Evolutionary conservation across 1,139 yeast species (phyloP), one percentile per base, ranked within the genome.

Genomic region (Kodamaea arcana): DNA sequence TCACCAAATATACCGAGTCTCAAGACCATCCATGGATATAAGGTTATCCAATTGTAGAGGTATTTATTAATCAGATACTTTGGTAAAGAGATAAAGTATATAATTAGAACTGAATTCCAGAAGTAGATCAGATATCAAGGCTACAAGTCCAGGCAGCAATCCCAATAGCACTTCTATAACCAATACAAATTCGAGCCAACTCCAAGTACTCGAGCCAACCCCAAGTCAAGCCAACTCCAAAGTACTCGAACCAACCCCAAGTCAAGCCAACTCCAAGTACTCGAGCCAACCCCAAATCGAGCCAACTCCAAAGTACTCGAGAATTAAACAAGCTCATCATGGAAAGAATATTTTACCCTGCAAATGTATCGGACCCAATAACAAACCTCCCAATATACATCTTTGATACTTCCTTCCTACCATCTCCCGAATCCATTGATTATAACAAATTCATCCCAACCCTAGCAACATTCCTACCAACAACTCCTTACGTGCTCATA

Each of bases 341-440:
- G 75, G 74, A 69, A 23, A 52, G 75, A 29, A 79, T 82, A 15
- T 78, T 83, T 47, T 82, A 76, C 58, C 67, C 69, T 44, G 64
- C 87, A 2, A 73, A 69, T 37, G 65, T 80, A 1, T 52, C 58
- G 20, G 92, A 83, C 52, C 84, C 85, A 1, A 60, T 66, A 33
- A 70, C 83, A 4, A 69, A 73, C 17, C 71, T 75, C 31, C 90
- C 94, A 1, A 61, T 85, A 9, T 83, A 77, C 46, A 76, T 84
- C 9, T 76, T 85, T 43, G 94, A 85, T 54, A 79, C 94, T 2
- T 78, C 85, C n/a, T 81, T 72, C 43, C 65, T 85, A 22, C 90
- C 90, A 1, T 57, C 71, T n/a, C 73, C 84, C 1, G 72, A 66
- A 2, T 47, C 45, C 26, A 66, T 65, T 30, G 59, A 61, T 48